Evolutionary conservation across 2,329 filamentous ascomycete species (phyloP).

Genomic region (Phyllosticta capitalensis): DNA sequence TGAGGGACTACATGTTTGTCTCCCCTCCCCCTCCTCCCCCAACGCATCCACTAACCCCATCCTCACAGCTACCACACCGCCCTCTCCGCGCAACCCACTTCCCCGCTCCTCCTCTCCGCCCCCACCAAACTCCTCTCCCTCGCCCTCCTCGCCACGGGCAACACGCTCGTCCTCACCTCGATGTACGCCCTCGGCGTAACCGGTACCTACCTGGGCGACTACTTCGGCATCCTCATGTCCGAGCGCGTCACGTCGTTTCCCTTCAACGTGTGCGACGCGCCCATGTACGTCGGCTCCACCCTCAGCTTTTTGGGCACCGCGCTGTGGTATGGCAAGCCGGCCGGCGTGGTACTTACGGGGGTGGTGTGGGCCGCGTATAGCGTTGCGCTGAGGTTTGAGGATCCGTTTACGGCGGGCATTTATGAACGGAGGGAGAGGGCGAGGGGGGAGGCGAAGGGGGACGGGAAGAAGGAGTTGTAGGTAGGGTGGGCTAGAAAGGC

Average conservation of each 20-base stretch:
- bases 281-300: constrained; percentile 95
- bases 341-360: constrained; percentile 66
- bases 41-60: not conserved
- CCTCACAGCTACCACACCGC: constrained; percentile 70
- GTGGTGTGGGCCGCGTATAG: constrained; percentile 71
- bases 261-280: constrained; percentile 81
- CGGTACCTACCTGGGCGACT: constrained; percentile 94
- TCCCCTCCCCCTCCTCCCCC: not conserved
- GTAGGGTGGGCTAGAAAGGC: not conserved
- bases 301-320: constrained; percentile 86
- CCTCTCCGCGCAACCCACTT: constrained; percentile 64
- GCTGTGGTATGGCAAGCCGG: constrained; percentile 76
- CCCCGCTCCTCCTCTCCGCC: constrained; percentile 58
- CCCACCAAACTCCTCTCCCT: constrained; percentile 55
- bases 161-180: constrained; percentile 74
- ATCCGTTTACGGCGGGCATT: constrained; percentile 88
- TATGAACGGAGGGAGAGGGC: constrained; percentile 66
- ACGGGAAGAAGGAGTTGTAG: constrained; percentile 25
- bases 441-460: constrained; percentile 20
- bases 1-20: constrained; percentile 56
- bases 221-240: constrained; percentile 98
- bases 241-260: constrained; percentile 89
- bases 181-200: constrained; percentile 91
- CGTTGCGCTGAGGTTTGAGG: constrained; percentile 76
- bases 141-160: constrained; percentile 63